These are phyloP conservation scores for Daldinia caldariorum DNA, from an alignment of 495 filamentous ascomycete genomes.

Conservation along the genomic window DNA sequence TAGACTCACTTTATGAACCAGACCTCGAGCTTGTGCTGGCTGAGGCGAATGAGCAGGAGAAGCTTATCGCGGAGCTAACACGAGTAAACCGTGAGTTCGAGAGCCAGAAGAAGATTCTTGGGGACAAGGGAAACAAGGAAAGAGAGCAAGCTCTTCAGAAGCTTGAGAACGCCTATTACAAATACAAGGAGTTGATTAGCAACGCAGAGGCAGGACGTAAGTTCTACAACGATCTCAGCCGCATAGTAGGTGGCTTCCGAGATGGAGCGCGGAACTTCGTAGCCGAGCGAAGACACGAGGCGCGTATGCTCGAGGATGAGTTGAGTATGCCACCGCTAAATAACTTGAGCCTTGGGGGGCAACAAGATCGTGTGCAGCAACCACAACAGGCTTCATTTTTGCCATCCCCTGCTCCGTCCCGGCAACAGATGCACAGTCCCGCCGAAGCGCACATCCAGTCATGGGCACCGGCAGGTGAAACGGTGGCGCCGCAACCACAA, in stretches of 20 bases:
- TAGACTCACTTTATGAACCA: slow-evolving; percentile 76
- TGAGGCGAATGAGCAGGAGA: slow-evolving; percentile 81
- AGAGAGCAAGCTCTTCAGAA: slow-evolving; percentile 87
- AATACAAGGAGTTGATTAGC: slow-evolving; percentile 92
- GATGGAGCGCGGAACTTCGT: slow-evolving; percentile 83
- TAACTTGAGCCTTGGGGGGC: slow-evolving; percentile 52
- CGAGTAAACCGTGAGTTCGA: slow-evolving; percentile 83
- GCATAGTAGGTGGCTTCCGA: slow-evolving; percentile 76
- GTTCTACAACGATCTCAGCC: slow-evolving; percentile 95
- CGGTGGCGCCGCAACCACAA: slow-evolving; percentile 63
- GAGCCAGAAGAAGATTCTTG: slow-evolving; percentile 67
- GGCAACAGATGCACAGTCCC: slow-evolving; percentile 49
- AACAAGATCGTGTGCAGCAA: slow-evolving; percentile 30
- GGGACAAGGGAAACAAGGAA: slow-evolving; percentile 77
- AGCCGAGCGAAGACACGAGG: slow-evolving; percentile 81
- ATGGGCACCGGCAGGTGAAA: slow-evolving; percentile 52
- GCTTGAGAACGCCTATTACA: slow-evolving; percentile 90
- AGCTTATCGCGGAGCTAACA: slow-evolving; percentile 70
- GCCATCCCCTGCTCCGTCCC: slow-evolving; percentile 38
- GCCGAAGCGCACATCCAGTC: slow-evolving; percentile 61
- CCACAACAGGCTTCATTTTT: slow-evolving; percentile 27
- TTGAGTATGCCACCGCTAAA: slow-evolving; percentile 61
- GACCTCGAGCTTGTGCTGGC: slow-evolving; percentile 74
- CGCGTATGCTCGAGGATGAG: slow-evolving; percentile 75
- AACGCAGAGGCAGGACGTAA: slow-evolving; percentile 90